Percentiles rank a stretch among this genome's conserved stretches.
Evolutionary conservation across 2,329 filamentous ascomycete species (phyloP).

Genomic region (Colletotrichum orchidophilum): DNA sequence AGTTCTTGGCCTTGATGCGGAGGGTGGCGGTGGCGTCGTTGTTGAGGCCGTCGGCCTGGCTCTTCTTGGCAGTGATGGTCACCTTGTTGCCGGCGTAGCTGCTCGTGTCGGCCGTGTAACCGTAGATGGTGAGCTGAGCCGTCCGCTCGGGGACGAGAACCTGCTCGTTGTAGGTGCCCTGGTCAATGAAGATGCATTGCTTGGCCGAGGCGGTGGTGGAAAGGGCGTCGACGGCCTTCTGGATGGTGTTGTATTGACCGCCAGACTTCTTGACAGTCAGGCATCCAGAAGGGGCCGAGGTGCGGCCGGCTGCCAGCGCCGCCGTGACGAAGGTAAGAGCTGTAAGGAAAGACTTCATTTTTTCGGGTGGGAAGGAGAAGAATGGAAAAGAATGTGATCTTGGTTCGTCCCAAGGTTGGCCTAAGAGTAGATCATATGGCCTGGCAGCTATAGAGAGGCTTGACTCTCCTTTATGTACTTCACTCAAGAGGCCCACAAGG

Average conservation of each 20-base stretch:
- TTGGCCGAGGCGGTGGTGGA: slow-evolving; percentile 57
- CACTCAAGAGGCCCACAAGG: neutral
- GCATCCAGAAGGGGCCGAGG: slow-evolving; percentile 42
- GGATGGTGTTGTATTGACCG: slow-evolving; percentile 42
- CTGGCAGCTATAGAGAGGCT: neutral
- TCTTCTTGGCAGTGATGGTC: slow-evolving; percentile 61
- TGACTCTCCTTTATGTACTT: slow-evolving; percentile 16
- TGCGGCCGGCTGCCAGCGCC: slow-evolving; percentile 39
- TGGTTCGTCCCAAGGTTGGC: neutral
- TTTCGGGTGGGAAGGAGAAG: neutral
- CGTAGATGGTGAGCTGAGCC: slow-evolving; percentile 63
- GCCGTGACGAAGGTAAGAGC: slow-evolving; percentile 11
- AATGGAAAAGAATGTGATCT: neutral
- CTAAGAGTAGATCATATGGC: neutral
- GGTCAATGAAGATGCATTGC: slow-evolving; percentile 73
- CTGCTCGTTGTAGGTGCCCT: slow-evolving; percentile 70
- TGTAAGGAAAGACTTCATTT: slow-evolving; percentile 27
- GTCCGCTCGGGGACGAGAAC: slow-evolving; percentile 61
- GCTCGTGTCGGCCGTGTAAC: slow-evolving; percentile 63
- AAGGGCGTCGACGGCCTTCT: slow-evolving; percentile 67
- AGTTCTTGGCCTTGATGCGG: slow-evolving; percentile 58
- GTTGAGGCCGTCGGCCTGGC: slow-evolving; percentile 58
- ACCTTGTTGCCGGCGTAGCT: slow-evolving; percentile 66
- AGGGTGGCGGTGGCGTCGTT: slow-evolving; percentile 64
- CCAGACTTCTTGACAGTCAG: slow-evolving; percentile 42